Conservation (phyloP, 2,329 filamentous ascomycete genomes). For the Tothia fuscella region DNA sequence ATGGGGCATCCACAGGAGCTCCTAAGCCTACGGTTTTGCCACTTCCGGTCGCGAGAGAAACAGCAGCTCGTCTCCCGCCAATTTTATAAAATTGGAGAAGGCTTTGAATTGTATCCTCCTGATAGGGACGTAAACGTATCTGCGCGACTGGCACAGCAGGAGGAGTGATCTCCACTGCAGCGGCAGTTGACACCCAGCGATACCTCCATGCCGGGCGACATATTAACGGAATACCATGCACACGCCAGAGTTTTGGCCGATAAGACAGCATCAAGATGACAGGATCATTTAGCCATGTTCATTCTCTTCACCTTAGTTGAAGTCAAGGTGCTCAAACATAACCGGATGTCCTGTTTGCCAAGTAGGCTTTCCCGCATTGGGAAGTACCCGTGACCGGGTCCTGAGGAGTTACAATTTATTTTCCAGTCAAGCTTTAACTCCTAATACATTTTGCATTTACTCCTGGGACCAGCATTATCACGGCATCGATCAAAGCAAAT, state of each 20-base stretch:
- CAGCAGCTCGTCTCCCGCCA: slow-evolving; percentile 67
- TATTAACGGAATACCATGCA: background rate
- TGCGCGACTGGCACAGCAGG: slow-evolving; percentile 7
- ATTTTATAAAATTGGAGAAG: slow-evolving; percentile 56
- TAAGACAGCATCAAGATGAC: background rate
- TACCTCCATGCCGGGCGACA: background rate
- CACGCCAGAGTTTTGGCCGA: background rate
- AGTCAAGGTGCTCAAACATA: no score
- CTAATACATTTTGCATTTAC: no score
- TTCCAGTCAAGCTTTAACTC: no score
- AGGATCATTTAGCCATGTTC: background rate
- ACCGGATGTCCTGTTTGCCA: no score
- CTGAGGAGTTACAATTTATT: no score
- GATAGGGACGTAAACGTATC: slow-evolving; percentile 65
- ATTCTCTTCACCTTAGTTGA: background rate
- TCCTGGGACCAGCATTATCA: no score
- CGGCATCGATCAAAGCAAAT: no score
- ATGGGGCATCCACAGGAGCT: background rate
- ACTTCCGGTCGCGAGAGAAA: slow-evolving; percentile 77
- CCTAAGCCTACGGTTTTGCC: slow-evolving; percentile 62
- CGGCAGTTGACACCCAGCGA: no score
- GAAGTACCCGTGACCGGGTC: no score
- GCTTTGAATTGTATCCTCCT: slow-evolving; percentile 81
- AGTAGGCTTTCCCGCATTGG: no score
- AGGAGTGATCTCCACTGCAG: no score